Base-by-base conservation (phyloP, 1,284 basidiomycete genomes). In the Ceratobasidium sp. region DNA sequence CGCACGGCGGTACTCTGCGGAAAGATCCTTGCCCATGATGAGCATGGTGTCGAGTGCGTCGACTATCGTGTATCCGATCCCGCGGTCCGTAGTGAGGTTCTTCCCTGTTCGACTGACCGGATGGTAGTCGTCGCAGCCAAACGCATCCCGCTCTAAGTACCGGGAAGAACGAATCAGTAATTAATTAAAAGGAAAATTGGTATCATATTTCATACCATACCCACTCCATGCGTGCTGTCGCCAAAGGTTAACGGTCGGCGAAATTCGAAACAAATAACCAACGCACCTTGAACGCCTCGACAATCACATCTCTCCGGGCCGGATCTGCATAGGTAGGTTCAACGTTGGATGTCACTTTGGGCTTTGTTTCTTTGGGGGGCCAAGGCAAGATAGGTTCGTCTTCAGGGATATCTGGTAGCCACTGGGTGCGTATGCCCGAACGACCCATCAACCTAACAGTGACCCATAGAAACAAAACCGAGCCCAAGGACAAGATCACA, bases 91-190 rank as follows among this genome's bases (percentile, higher is more conserved):
- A 0, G 91, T 90, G 22, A 96, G 85, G 81, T 96, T 94, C 1
- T 87, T 86, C 0, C 95, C 95, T n/a, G 82, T 83, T 74, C 85
- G 86, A 62, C 87, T 88, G 27, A 97, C 86, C 0, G 95, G 94
- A 79, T 96, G 93, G 78, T 94, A 95, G 81, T 96, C 93, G 81
- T 97, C 95, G 74, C 85, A 86, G 0, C 95, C 95, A 89, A 93
- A 95, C 0, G 94, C 95, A 81, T 96, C 89, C 68, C 88, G 85
- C 83, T 95, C 94, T 94, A 84, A 58, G 79, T 76, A 24, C 51
- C 22, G 24, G n/a, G 54, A 4, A 58, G 31, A 31, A 13, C 14
- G n/a, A 11, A 51, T 24, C 43, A 73, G 37, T 34, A 22, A 27
- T 29, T 24, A 22, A 34, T 14, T 49, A n/a, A 27, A 24, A 74